Conservation (phyloP, 1,139 yeast species). For the Suhomyces panamericanus region DNA sequence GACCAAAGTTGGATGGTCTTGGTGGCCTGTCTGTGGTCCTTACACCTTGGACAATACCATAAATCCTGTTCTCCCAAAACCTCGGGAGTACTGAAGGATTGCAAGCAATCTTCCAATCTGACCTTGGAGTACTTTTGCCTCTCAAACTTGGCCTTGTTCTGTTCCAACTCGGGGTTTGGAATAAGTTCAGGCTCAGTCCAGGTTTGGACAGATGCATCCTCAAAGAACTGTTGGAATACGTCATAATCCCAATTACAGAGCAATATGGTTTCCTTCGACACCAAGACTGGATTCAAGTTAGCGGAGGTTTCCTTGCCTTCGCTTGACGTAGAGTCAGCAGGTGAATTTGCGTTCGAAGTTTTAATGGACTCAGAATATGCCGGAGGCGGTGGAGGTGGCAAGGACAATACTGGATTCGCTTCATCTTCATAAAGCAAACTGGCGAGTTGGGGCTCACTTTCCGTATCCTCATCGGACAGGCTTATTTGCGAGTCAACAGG, state of each 20-base stretch:
- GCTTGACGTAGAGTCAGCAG: slow-evolving; percentile 15
- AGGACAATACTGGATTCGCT: slow-evolving; percentile 10
- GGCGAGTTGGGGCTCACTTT: slow-evolving; percentile 19
- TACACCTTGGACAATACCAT: slow-evolving; percentile 93
- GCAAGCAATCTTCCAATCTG: slow-evolving; percentile 72
- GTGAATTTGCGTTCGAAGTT: slow-evolving; percentile 27
- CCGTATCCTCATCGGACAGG: slow-evolving; percentile 23
- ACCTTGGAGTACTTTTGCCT: slow-evolving; percentile 50
- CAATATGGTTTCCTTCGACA: slow-evolving; percentile 47
- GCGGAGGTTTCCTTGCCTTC: slow-evolving; percentile 4
- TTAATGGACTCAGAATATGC: slow-evolving; percentile 23
- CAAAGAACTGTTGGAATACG: slow-evolving; percentile 51
- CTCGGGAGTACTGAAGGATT: slow-evolving; percentile 77
- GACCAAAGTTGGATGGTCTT: slow-evolving; percentile 91
- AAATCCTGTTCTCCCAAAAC: slow-evolving; percentile 84
- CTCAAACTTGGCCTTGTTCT: slow-evolving; percentile 39
- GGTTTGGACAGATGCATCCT: slow-evolving; percentile 44
- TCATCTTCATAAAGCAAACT: slow-evolving; percentile 32
- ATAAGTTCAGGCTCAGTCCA: slow-evolving; percentile 56
- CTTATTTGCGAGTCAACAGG: slow-evolving; percentile 7
- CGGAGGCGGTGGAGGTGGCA: slow-evolving; percentile 21
- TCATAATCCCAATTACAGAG: slow-evolving; percentile 72
- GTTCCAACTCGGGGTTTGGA: slow-evolving; percentile 55
- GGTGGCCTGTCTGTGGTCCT: slow-evolving; percentile 87
- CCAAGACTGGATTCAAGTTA: slow-evolving; percentile 25